Conservation (phyloP, 2,329 filamentous ascomycete genomes). For the Xenoacremonium recifei region DNA sequence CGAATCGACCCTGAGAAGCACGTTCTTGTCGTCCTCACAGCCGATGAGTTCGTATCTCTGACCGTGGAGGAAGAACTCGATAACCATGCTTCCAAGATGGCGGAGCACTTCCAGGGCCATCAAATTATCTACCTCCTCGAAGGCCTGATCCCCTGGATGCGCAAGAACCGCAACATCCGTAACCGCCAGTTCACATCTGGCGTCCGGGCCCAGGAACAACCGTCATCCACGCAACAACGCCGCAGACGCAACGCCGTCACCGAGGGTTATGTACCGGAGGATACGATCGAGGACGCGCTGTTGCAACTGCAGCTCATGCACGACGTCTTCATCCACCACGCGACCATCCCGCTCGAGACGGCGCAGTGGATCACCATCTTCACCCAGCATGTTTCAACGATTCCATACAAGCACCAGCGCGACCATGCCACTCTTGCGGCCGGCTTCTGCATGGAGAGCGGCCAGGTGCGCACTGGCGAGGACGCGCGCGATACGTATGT, state of each 20-base stretch:
- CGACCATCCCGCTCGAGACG: constrained; percentile 57
- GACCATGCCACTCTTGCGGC: constrained; percentile 51
- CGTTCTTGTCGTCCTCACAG: constrained; percentile 59
- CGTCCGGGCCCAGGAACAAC: constrained; percentile 49
- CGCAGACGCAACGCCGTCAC: constrained; percentile 40
- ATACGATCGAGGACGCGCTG: constrained; percentile 68
- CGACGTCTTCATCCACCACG: constrained; percentile 68
- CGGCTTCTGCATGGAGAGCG: constrained; percentile 75
- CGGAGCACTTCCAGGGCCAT: constrained; percentile 49
- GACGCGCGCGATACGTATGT: constrained; percentile 65
- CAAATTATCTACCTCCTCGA: constrained; percentile 71
- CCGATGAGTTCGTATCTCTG: constrained; percentile 64
- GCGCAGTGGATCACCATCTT: constrained; percentile 72
- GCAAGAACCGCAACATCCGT: constrained; percentile 64
- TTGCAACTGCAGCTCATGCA: constrained; percentile 69
- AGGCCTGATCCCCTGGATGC: constrained; percentile 63
- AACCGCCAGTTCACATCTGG: constrained; percentile 67
- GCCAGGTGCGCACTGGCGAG: constrained; percentile 71
- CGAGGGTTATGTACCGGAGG: constrained; percentile 60
- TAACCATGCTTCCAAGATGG: constrained; percentile 56
- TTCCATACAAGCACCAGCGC: constrained; percentile 63
- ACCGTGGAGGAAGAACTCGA: constrained; percentile 53
- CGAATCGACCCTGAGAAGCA: constrained; percentile 58
- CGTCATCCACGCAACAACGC: constrained; percentile 24
- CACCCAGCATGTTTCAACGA: constrained; percentile 75